phyloP scores from a whole-genome alignment of 352 stramenopile genomes.

The Thalassiosira hispida region DNA sequence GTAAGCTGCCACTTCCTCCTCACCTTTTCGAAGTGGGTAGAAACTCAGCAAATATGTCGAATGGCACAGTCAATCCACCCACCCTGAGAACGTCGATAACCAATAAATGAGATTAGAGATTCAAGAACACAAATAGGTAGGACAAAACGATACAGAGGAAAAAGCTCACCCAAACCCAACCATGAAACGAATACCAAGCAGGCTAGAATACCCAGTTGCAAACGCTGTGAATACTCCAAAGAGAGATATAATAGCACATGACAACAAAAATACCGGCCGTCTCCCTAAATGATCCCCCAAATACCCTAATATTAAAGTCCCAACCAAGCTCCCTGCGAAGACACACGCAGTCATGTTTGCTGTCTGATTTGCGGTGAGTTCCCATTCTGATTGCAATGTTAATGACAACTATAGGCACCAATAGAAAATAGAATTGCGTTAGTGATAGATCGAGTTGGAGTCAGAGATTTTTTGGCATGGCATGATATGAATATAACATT shows the following conservation, averaged over 20 bases:
- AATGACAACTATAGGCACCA: no score
- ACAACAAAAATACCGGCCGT: constrained; percentile 70
- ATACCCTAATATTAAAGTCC: constrained; percentile 70
- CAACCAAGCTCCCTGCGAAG: constrained; percentile 71
- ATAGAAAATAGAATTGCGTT: no score
- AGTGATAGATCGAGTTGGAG: no score
- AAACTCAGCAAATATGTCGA: constrained; percentile 81
- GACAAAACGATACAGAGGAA: not conserved
- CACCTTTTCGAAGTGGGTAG: constrained; percentile 47
- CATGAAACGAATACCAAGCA: constrained; percentile 64
- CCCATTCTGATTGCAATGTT: constrained; percentile 71
- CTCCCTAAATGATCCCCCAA: constrained; percentile 72
- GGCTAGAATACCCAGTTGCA: constrained; percentile 48
- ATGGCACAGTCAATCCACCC: constrained; percentile 70
- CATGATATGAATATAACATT: no score
- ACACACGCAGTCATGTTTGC: constrained; percentile 66
- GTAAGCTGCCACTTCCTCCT: not conserved
- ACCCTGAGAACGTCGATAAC: constrained; percentile 28
- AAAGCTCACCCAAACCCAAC: constrained; percentile 66
- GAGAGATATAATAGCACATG: constrained; percentile 63
- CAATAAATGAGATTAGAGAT: constrained; percentile 5
- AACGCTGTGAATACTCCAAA: constrained; percentile 68
- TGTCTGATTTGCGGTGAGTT: constrained; percentile 60
- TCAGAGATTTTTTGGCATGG: no score
- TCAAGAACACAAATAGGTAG: not conserved